A percentile compares a stretch with the other conserved stretches of the same genome.
Conservation (phyloP, 2,329 filamentous ascomycete genomes). For the Claviceps sp. region DNA sequence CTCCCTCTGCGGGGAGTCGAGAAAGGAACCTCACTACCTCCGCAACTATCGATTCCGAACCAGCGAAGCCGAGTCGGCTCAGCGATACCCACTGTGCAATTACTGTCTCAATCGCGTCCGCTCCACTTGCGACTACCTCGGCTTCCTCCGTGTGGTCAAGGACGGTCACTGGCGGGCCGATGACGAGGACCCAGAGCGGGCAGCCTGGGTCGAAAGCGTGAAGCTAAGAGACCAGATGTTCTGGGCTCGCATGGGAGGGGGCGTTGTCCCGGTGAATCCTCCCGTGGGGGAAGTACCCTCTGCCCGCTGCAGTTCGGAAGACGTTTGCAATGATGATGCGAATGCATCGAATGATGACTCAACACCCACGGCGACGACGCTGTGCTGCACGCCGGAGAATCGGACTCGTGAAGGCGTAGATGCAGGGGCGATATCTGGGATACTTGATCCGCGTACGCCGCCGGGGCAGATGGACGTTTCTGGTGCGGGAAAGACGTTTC, state of each 20-base stretch:
- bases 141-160: slow-evolving; percentile 80
- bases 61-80: slow-evolving; percentile 73
- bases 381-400: slow-evolving; percentile 2
- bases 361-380: neutral
- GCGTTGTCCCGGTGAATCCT: slow-evolving; percentile 56
- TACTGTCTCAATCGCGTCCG: slow-evolving; percentile 78
- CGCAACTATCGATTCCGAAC: slow-evolving; percentile 82
- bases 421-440: neutral
- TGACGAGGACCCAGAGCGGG: slow-evolving; percentile 69
- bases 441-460: slow-evolving; percentile 12
- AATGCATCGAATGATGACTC: neutral
- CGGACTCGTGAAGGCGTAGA: neutral
- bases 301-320: neutral
- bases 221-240: slow-evolving; percentile 90
- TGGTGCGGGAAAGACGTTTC: slow-evolving; percentile 8
- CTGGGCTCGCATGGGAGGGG: slow-evolving; percentile 85
- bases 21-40: slow-evolving; percentile 56
- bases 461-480: slow-evolving; percentile 17
- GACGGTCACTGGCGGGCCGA: slow-evolving; percentile 85
- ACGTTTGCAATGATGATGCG: neutral
- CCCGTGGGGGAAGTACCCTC: neutral
- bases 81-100: slow-evolving; percentile 78
- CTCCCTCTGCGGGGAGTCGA: slow-evolving; percentile 74
- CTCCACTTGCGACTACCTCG: slow-evolving; percentile 82
- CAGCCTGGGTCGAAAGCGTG: slow-evolving; percentile 90